These are phyloP conservation scores for Hanseniaspora sp. DNA, from an alignment of 1,139 yeast genomes.

Conservation along the genomic window DNA sequence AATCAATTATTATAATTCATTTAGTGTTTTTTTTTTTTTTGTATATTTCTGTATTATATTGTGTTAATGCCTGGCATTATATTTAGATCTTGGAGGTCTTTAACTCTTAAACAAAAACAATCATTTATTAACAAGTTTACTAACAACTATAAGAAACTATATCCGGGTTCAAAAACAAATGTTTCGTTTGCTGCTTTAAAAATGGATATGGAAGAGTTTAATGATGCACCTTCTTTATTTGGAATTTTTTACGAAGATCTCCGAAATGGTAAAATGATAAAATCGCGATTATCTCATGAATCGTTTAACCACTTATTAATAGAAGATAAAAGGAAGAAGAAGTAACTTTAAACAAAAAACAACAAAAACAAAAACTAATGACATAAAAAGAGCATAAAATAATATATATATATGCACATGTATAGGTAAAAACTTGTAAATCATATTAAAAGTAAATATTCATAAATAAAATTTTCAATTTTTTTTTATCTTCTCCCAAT, in stretches of 20 bases:
- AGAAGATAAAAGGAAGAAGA: constrained; percentile 17
- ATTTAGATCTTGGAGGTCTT: constrained; percentile 22
- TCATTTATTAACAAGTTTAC: constrained; percentile 24
- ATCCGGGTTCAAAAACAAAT: constrained; percentile 27
- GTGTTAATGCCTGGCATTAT: neutral
- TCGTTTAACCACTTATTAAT: constrained; percentile 21
- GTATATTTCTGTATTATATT: neutral
- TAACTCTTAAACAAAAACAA: constrained; percentile 23
- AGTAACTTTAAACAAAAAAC: neutral
- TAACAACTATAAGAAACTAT: constrained; percentile 23
- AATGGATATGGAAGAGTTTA: constrained; percentile 21
- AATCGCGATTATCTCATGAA: constrained; percentile 14
- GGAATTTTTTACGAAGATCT: constrained; percentile 28
- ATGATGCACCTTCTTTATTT: constrained; percentile 27
- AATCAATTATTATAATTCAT: too few species aligned
- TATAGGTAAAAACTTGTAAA: neutral
- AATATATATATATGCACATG: neutral
- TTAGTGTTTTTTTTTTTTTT: too few species aligned
- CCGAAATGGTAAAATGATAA: constrained; percentile 18
- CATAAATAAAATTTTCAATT: too few species aligned
- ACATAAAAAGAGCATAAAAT: too few species aligned
- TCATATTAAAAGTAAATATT: neutral
- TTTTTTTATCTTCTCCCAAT: constrained; percentile 17
- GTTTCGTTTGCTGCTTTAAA: constrained; percentile 24
- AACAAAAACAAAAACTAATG: neutral